phyloP scores from a whole-genome alignment of 768 basidiomycete genomes.

The Macrocybe gigantea region DNA sequence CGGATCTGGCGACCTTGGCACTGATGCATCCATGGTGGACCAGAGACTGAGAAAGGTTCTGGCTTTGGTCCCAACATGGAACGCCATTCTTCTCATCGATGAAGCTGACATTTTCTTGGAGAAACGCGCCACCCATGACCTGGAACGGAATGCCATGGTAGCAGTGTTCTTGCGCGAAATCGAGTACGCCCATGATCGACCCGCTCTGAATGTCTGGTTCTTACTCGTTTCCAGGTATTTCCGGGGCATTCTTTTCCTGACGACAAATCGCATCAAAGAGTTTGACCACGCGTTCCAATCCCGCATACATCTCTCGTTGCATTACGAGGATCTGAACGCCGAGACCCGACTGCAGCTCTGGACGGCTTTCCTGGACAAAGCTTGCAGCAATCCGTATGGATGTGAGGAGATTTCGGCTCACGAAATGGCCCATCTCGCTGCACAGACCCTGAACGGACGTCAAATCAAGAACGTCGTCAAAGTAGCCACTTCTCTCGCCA shows the following conservation, averaged over 20 bases:
- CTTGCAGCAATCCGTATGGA: background rate
- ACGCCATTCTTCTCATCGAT: constrained; percentile 49
- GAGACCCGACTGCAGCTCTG: constrained; percentile 20
- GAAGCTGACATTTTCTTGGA: constrained; percentile 70
- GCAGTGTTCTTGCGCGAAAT: constrained; percentile 42
- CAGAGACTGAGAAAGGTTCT: constrained; percentile 34
- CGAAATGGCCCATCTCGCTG: constrained; percentile 14
- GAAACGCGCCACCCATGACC: constrained; percentile 53
- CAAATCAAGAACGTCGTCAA: constrained; percentile 26
- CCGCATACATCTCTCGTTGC: constrained; percentile 27
- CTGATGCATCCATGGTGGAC: constrained; percentile 36
- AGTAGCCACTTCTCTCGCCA: constrained; percentile 18
- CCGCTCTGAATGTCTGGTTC: too few relatives aligned
- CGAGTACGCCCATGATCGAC: too few relatives aligned
- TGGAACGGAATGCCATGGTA: constrained; percentile 65
- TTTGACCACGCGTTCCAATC: constrained; percentile 29
- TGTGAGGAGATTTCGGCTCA: constrained; percentile 8
- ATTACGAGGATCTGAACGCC: constrained; percentile 22
- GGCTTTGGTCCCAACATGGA: constrained; percentile 49
- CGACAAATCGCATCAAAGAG: constrained; percentile 23
- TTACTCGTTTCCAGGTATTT: constrained; percentile 32
- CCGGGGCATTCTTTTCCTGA: constrained; percentile 36
- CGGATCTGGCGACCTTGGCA: constrained; percentile 48
- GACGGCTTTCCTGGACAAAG: constrained; percentile 19
- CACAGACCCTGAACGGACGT: constrained; percentile 19